Conservation (phyloP, 257 asterid genomes). For the Cinchona pubescens region DNA sequence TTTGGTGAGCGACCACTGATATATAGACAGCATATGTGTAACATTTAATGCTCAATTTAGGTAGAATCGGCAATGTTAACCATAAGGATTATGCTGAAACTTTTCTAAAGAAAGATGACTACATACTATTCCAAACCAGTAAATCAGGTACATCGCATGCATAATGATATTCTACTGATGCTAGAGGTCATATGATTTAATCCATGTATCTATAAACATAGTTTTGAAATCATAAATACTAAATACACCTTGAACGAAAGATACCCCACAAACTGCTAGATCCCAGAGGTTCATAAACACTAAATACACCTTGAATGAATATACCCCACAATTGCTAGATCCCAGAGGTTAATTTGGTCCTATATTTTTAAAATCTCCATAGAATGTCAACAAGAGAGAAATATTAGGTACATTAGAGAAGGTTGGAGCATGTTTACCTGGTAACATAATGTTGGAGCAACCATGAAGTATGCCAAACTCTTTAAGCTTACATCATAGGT, state of each 20-base stretch:
- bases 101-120: too few relatives aligned
- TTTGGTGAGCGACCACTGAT: background rate
- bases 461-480: slow-evolving; percentile 83
- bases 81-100: too few relatives aligned
- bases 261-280: background rate
- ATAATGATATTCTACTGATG: background rate
- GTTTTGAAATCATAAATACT: background rate
- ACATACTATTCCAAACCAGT: background rate
- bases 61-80: background rate
- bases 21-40: background rate
- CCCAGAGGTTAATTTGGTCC: background rate
- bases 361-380: background rate
- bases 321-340: background rate
- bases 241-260: background rate
- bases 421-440: slow-evolving; percentile 52
- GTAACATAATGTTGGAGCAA: slow-evolving; percentile 95
- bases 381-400: background rate
- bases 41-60: background rate
- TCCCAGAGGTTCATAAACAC: background rate
- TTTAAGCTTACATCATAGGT: slow-evolving; percentile 59
- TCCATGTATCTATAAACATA: background rate
- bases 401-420: background rate
- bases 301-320: background rate
- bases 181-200: background rate
- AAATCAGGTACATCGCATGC: background rate